Evolutionary conservation across 1,284 basidiomycete genomes (phyloP), one percentile per base, ranked within the genome.

Genomic region (Bondarzewia mesenterica): DNA sequence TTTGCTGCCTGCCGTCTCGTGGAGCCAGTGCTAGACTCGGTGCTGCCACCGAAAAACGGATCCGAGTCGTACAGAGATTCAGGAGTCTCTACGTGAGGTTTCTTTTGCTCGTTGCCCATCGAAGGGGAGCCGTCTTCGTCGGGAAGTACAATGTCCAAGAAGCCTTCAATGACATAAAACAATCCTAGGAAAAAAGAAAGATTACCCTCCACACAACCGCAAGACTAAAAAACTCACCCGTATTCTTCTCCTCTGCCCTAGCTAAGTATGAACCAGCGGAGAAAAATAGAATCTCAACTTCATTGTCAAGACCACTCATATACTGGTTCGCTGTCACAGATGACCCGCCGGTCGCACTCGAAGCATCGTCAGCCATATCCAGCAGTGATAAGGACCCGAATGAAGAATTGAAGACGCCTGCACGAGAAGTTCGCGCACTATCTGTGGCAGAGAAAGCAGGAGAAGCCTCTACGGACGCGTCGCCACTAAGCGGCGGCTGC

Each of bases 101-200:
- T 57, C 32, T 53, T 35, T 6, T 15, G 25, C 15, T 43, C 15
- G 22, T 51, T 49, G 2, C 62, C 48, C 48, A 53, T 54, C 5
- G 57, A 40, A 4, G 55, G 49, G 10, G 55, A 29, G 36, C 42
- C 48, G 15, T 68, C 68, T 8, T 78, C 70, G 2, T 71, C 67
- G 2, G 90, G 89, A 39, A 95, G 71, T 26, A 89, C 71, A 39
- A 98, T 93, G 59, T 99, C 95, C 36, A 99, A 70, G 65, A 97
- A 93, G 0, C 95, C 95, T 56, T 99, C 96, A 43, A 99, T 96
- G 39, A 99, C 93, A 60, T 95, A 99, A 73, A 95, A 99, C 22
- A 99, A 71, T 7, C 95, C 95, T 82, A 56, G 2, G 18, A 16
- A 6, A 38, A 7, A 35, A 3, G 7, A 7, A 25, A 14, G 58